Base-by-base conservation (phyloP, 176 grass and related monocot species). In the Secale cereale region DNA sequence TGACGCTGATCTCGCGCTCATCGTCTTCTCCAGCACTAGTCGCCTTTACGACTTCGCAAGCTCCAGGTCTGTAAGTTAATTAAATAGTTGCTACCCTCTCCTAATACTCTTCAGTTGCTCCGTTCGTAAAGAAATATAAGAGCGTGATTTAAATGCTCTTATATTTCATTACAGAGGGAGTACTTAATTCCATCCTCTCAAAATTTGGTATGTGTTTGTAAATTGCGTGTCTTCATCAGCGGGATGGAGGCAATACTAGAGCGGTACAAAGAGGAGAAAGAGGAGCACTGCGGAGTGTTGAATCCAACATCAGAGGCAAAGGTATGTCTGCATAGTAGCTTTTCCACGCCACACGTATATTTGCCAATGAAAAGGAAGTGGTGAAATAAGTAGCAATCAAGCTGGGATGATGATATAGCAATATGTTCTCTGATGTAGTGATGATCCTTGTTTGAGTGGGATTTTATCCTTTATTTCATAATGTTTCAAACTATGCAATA, bases 21-120 rank as follows among this genome's bases (percentile, higher is more conserved):
- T 86, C 65, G 76, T 86, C 65, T 86, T 86, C 84, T 86, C 84
- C 37, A 72, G 84, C 84, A 79, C 84, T 3, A 37, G 76, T 23
- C 84, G 84, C 28, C 84, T 86, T 52, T 79, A 86, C 14, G 76
- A 86, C 13, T 86, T 62, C 28, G 12, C 76, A 39, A 86, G 84
- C 39, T 48, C 41, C 40, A 74, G 71, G 71, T 74, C 26, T 50
- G 4, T 50, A 9, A 29, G 8, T 28, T 28, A 19, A 50, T 4
- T 10, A 59, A 59, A 23, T 59, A 23, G 8, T 23, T 54, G 17
- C 0, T 7, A 17, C 50, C 20, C 50, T 17, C 17, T 20, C 50
- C 5, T 7, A 54, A 54, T 50, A 43, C 40, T 43, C 40, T 43
- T 43, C 40, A 43, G 40, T 43, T 43, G n/a, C n/a, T n/a, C n/a